phyloP scores from a whole-genome alignment of 345 rosid genomes.

The Brassica nigra region DNA sequence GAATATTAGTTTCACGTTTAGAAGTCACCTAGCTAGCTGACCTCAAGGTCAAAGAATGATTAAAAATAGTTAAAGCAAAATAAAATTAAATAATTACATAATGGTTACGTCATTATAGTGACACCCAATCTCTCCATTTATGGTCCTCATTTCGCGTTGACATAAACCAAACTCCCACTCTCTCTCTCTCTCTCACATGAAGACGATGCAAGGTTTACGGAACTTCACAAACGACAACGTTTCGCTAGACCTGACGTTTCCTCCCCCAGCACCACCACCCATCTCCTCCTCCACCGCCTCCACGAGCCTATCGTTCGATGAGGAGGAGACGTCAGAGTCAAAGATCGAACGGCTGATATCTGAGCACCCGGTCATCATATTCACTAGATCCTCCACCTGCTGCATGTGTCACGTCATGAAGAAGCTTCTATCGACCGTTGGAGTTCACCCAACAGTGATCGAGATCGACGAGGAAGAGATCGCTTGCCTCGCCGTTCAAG shows the following conservation, averaged over 20 bases:
- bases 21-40: slow-evolving; percentile 4
- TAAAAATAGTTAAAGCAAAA: background rate
- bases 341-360: slow-evolving; percentile 78
- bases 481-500: slow-evolving; percentile 42
- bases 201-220: slow-evolving; percentile 40
- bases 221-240: slow-evolving; percentile 31
- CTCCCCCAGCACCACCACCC: slow-evolving; percentile 34
- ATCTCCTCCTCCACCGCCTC: slow-evolving; percentile 40
- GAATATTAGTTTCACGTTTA: background rate
- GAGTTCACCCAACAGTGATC: slow-evolving; percentile 92
- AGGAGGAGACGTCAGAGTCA: slow-evolving; percentile 67
- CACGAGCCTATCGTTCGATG: slow-evolving; percentile 70
- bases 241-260: slow-evolving; percentile 48
- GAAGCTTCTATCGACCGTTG: slow-evolving; percentile 69
- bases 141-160: slow-evolving; percentile 35
- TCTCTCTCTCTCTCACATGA: slow-evolving; percentile 25
- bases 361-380: slow-evolving; percentile 92
- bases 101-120: slow-evolving; percentile 38
- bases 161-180: slow-evolving; percentile 29
- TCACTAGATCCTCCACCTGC: slow-evolving; percentile 72
- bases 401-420: slow-evolving; percentile 99
- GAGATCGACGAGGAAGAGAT: slow-evolving; percentile 84
- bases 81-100: slow-evolving; percentile 8
- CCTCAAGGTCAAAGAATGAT: background rate
- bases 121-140: slow-evolving; percentile 41